A percentile compares a stretch with the other conserved stretches of the same genome.
Evolutionary conservation across 371 early-diverging fungal species (phyloP).

Genomic region (Mortierella sp.): DNA sequence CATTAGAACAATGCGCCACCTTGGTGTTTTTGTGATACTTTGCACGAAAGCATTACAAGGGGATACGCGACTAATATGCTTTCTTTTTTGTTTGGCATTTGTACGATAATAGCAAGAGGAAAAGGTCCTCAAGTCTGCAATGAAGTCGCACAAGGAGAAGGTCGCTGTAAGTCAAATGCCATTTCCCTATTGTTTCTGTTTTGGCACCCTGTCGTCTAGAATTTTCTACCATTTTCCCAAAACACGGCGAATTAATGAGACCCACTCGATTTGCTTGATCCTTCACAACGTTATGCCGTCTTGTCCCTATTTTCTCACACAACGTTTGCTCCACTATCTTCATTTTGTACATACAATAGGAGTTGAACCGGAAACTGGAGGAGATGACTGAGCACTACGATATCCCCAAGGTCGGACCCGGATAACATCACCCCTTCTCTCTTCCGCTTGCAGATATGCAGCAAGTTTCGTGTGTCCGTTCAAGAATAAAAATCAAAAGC

Average conservation of each 20-base stretch:
- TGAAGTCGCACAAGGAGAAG: conserved; percentile 75
- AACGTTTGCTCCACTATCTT: background rate
- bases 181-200: background rate
- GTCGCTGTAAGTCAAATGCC: conserved; percentile 59
- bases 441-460: background rate
- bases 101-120: conserved; percentile 71
- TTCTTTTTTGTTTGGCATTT: background rate
- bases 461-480: background rate
- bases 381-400: conserved; percentile 80
- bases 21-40: background rate
- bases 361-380: conserved; percentile 74
- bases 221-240: background rate
- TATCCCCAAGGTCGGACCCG: conserved; percentile 80
- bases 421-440: conserved; percentile 23
- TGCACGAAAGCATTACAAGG: too few relatives aligned
- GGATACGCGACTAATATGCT: background rate
- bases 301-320: background rate
- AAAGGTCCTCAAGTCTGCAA: conserved; percentile 68
- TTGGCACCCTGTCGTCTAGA: background rate
- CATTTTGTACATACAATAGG: conserved; percentile 39
- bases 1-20: background rate
- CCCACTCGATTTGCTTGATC: background rate
- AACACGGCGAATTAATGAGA: background rate
- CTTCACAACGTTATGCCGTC: background rate
- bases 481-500: background rate